Percentiles rank a stretch among this genome's conserved stretches.
These are phyloP conservation scores for Ceratocystis lukuohia DNA, from an alignment of 2,329 filamentous ascomycete genomes.

Conservation along the genomic window DNA sequence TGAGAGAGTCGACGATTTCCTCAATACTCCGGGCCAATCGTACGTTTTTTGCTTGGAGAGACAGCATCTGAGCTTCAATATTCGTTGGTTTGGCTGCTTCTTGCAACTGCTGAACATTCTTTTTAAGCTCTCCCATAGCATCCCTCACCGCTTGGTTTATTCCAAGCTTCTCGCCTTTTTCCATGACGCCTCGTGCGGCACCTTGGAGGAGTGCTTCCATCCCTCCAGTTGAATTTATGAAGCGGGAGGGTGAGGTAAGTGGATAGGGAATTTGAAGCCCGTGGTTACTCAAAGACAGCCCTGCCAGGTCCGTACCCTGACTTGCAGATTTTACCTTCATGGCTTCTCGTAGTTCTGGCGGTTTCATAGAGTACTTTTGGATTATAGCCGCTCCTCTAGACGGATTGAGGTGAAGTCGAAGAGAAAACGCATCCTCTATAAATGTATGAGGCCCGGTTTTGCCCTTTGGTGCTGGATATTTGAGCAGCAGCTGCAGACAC, in stretches of 20 bases:
- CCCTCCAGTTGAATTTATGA: conserved; percentile 42
- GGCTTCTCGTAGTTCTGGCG: conserved; percentile 28
- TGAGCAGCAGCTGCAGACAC: conserved; percentile 67
- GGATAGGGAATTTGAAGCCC: conserved; percentile 23
- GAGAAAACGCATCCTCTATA: conserved; percentile 70
- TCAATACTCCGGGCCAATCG: conserved; percentile 56
- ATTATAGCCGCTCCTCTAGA: conserved; percentile 54
- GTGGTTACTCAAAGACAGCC: conserved; percentile 23
- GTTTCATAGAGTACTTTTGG: conserved; percentile 52
- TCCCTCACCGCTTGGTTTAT: conserved; percentile 72
- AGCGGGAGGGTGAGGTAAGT: conserved; percentile 34
- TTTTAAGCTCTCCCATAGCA: conserved; percentile 64
- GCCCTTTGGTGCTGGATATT: conserved; percentile 57
- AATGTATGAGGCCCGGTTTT: conserved; percentile 61
- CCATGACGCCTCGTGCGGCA: conserved; percentile 60
- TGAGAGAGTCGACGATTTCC: conserved; percentile 50
- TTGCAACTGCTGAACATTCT: conserved; percentile 46
- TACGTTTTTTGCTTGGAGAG: conserved; percentile 51
- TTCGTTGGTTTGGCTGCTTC: conserved; percentile 17
- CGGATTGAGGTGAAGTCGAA: conserved; percentile 49
- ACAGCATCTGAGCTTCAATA: conserved; percentile 18
- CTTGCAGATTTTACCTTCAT: neutral
- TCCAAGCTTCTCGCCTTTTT: conserved; percentile 60
- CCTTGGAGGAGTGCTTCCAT: conserved; percentile 63
- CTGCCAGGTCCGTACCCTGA: conserved; percentile 26